These are phyloP conservation scores for Saksenaea vasiformis DNA, from an alignment of 371 early-diverging fungal species.

Conservation along the genomic window DNA sequence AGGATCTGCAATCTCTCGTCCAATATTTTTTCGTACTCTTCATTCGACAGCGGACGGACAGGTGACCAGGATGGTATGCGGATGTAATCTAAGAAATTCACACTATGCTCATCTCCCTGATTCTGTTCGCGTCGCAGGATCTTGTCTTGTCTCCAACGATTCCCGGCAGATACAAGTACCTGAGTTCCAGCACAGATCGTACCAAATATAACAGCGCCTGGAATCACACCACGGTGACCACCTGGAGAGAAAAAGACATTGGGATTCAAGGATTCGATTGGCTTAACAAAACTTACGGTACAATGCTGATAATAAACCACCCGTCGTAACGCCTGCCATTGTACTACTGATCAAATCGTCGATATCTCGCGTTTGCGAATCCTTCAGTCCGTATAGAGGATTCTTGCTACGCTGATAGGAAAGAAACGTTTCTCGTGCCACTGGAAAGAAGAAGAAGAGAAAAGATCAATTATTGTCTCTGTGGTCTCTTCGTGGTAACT, in stretches of 20 bases:
- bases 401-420: constrained; percentile 56
- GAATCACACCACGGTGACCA: constrained; percentile 50
- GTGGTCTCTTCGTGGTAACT: background rate
- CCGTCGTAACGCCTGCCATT: constrained; percentile 59
- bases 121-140: constrained; percentile 17
- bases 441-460: constrained; percentile 9
- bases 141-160: constrained; percentile 45
- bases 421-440: constrained; percentile 56
- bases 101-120: constrained; percentile 2
- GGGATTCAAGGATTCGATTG: background rate
- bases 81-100: constrained; percentile 36
- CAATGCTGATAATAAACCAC: constrained; percentile 54
- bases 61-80: constrained; percentile 51
- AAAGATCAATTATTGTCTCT: background rate
- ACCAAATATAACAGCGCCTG: constrained; percentile 60
- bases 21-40: constrained; percentile 46
- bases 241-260: constrained; percentile 25
- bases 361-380: constrained; percentile 57
- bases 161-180: constrained; percentile 27
- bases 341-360: constrained; percentile 62
- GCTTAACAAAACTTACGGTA: constrained; percentile 35
- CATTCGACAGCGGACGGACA: constrained; percentile 41
- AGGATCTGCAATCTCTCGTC: constrained; percentile 44
- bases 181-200: constrained; percentile 35
- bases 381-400: constrained; percentile 56